phyloP scores from a whole-genome alignment of 1,139 yeast genomes.

The Protomyces pachydermus region DNA sequence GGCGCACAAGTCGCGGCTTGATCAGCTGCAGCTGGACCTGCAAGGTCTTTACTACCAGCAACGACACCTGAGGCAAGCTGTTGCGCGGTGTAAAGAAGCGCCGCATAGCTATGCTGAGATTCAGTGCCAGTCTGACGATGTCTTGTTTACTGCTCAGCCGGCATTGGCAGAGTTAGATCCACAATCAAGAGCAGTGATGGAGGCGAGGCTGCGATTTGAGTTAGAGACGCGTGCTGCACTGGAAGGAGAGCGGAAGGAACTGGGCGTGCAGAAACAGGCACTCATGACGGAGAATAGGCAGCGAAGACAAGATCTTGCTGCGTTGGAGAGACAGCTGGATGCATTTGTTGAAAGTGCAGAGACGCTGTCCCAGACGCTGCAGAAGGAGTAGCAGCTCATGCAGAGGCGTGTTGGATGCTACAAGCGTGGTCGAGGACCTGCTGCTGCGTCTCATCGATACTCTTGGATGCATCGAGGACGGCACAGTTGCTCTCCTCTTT shows the following conservation, averaged over 20 bases:
- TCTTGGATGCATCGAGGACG: slow-evolving; percentile 16
- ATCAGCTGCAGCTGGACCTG: slow-evolving; percentile 36
- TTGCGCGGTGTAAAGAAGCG: slow-evolving; percentile 36
- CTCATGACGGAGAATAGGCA: slow-evolving; percentile 35
- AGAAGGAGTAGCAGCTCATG: neutral
- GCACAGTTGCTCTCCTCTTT: slow-evolving; percentile 7
- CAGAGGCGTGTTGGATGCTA: neutral
- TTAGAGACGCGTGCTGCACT: slow-evolving; percentile 38
- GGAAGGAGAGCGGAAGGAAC: slow-evolving; percentile 35
- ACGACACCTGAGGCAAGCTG: slow-evolving; percentile 37
- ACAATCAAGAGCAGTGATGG: slow-evolving; percentile 36
- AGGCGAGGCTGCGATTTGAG: slow-evolving; percentile 36
- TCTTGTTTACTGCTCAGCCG: slow-evolving; percentile 25
- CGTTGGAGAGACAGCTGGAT: slow-evolving; percentile 35
- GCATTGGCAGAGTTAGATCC: slow-evolving; percentile 34
- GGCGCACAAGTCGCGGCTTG: slow-evolving; percentile 36
- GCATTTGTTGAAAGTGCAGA: slow-evolving; percentile 31
- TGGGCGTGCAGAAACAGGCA: slow-evolving; percentile 34
- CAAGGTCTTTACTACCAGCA: slow-evolving; percentile 40
- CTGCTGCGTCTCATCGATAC: slow-evolving; percentile 6
- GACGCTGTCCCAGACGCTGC: slow-evolving; percentile 7
- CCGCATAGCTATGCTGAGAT: slow-evolving; percentile 36
- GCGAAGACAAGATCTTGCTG: slow-evolving; percentile 36
- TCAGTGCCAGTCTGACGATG: slow-evolving; percentile 38
- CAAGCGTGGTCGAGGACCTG: slow-evolving; percentile 9